Evolutionary conservation across 1,284 basidiomycete genomes (phyloP).

Genomic region (Microbotryum scabiosae): DNA sequence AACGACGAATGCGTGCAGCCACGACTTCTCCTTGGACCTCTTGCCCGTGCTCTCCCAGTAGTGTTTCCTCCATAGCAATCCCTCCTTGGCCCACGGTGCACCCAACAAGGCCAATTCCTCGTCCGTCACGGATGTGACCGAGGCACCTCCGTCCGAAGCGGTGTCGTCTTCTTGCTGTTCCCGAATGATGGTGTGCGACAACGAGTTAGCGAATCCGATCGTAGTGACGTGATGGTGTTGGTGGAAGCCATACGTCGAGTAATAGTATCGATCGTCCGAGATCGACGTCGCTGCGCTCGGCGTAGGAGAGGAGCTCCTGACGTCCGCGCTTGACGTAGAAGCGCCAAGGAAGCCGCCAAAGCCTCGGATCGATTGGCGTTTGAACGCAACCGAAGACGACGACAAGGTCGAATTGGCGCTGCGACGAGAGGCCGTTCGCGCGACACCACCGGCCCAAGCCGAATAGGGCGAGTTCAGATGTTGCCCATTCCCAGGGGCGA

Average conservation of each 20-base stretch:
- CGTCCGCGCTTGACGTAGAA: slow-evolving; percentile 17
- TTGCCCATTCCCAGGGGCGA: slow-evolving; percentile 2
- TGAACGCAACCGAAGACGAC: slow-evolving; percentile 10
- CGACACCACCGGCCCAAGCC: slow-evolving; percentile 25
- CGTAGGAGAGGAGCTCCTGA: slow-evolving; percentile 56
- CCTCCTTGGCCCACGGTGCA: slow-evolving; percentile 97
- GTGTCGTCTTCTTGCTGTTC: slow-evolving; percentile 74
- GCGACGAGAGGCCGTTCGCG: slow-evolving; percentile 26
- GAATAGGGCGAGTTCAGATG: slow-evolving; percentile 25
- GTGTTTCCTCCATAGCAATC: slow-evolving; percentile 84
- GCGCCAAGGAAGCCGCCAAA: slow-evolving; percentile 33
- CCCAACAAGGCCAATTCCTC: slow-evolving; percentile 90
- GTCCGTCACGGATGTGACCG: slow-evolving; percentile 59
- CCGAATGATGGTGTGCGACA: slow-evolving; percentile 90
- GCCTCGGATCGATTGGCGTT: slow-evolving; percentile 34
- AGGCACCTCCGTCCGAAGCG: slow-evolving; percentile 45
- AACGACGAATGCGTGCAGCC: slow-evolving; percentile 83
- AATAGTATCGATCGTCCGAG: slow-evolving; percentile 49
- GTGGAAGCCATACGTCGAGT: not conserved
- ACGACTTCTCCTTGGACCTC: slow-evolving; percentile 34
- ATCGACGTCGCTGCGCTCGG: slow-evolving; percentile 78
- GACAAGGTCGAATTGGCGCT: slow-evolving; percentile 15
- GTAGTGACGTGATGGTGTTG: slow-evolving; percentile 20
- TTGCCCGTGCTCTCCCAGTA: slow-evolving; percentile 82
- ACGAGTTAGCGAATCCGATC: slow-evolving; percentile 81